Evolutionary conservation across 768 basidiomycete species (phyloP).

Genomic region (Lepiota venenata): DNA sequence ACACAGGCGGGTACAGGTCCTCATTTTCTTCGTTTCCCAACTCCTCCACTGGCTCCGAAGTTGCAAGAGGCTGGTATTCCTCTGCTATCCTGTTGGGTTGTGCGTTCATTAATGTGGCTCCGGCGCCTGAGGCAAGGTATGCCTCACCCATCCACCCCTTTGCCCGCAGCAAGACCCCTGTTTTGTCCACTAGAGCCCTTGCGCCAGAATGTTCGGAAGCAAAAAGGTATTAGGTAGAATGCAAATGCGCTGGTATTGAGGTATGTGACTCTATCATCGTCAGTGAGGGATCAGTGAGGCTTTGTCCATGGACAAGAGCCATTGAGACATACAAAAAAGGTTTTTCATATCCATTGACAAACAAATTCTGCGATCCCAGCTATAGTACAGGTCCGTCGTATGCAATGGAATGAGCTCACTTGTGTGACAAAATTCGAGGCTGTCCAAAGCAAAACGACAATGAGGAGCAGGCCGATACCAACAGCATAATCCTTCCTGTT

Average conservation of each 20-base stretch:
- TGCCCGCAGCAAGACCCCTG: neutral
- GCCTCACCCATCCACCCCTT: constrained; percentile 1
- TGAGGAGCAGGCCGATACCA: constrained; percentile 66
- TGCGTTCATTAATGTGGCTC: neutral
- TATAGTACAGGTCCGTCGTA: neutral
- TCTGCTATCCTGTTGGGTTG: constrained; percentile 11
- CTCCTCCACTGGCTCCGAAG: neutral
- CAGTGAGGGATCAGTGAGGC: neutral
- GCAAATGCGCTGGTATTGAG: constrained; percentile 87
- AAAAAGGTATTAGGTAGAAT: constrained; percentile 29
- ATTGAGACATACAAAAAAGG: constrained; percentile 66
- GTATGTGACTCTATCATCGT: constrained; percentile 48
- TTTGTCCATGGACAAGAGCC: neutral
- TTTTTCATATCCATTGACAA: constrained; percentile 72
- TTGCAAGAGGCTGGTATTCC: constrained; percentile 24
- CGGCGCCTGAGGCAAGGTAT: neutral
- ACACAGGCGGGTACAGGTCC: neutral
- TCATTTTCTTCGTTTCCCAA: constrained; percentile 5
- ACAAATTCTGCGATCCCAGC: constrained; percentile 36
- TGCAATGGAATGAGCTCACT: constrained; percentile 31
- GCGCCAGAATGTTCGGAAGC: constrained; percentile 22
- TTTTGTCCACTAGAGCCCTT: neutral
- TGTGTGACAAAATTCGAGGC: constrained; percentile 84
- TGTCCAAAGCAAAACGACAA: constrained; percentile 89
- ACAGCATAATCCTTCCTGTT: constrained; percentile 36